Base-by-base conservation (phyloP, 1,139 yeast species). In the Ogataea hybrid region DNA sequence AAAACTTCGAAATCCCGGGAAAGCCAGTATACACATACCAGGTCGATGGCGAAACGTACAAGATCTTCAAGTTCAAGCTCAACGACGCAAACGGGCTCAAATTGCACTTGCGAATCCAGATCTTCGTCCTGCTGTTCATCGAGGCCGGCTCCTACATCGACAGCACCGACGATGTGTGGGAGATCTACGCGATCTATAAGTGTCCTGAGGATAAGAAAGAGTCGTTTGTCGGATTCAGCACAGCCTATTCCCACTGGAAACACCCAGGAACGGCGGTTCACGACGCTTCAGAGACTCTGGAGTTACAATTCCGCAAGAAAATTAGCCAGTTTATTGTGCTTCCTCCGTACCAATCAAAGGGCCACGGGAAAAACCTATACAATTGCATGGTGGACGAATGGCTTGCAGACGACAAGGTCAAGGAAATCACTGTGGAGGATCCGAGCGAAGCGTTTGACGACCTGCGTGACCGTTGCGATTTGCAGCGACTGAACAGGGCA, bases 61-160 rank as follows among this genome's bases (percentile, higher is more conserved):
- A 51, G 31, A 57, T 75, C 17, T 71, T 65, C 48, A 67, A 69
- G 51, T 61, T 80, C 28, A 62, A 72, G 35, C 61, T 80, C 44
- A 41, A 58, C 8, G 67, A 64, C 17, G 62, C 59, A 0, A 55
- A 56, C 2, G 79, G 82, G 2, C 57, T 69, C 31, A 79, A 75
- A 48, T 63, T 89, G 39, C 88, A 84, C 54, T 68, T 72, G 42
- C 68, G 97, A 48, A 70, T 89, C 51, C 95, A 88, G 56, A 78
- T 90, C 2, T 75, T 92, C 53, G 86, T 87, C 17, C 67, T 90
- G 35, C 68, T 92, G 17, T 89, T 84, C 65, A 92, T 92, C 55
- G 99, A 92, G 62, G 97, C 96, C 0, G 98, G 97, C 1, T 81
- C 95, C 2, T 87, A 78, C 56, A 88, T 94, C 48, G 97, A 90